Evolutionary conservation across 1,284 basidiomycete species (phyloP), one percentile per base, ranked within the genome.

Genomic region (Dichomitus squalens): DNA sequence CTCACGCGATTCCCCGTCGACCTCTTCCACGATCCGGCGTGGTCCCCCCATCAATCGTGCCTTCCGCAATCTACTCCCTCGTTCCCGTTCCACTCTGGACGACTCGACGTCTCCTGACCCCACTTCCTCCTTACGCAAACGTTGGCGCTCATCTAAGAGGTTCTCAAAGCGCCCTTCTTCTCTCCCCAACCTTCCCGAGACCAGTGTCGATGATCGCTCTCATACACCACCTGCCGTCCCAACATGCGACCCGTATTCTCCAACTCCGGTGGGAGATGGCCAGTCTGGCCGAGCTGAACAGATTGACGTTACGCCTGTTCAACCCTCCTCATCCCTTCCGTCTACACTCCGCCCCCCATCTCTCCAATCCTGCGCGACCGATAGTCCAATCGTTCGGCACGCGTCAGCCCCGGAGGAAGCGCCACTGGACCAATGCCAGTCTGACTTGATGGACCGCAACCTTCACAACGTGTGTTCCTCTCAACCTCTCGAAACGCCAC

Each of bases 91-190:
- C 52, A 34, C 59, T 44, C 41, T 61, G 8, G 64, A 61, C 48
- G 36, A 49, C 18, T 61, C 63, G 11, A 54, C 58, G 23, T 20
- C 47, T 20, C 39, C 50, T 29, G 44, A 55, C 14, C 52, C 55
- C 20, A 46, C 63, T 18, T 52, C 66, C n/a, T 61, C 66, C 14
- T 35, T 63, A 14, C 76, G 68, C 57, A 76, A 73, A 58, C 71
- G 72, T 51, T 79, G 78, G 77, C 68, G 73, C 38, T 72, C 70
- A n/a, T 79, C 78, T 27, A 68, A 69, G 52, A 66, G 73, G 23
- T 67, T 68, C 51, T 72, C 73, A 14, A 73, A 71, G 49, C 56
- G 66, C 5, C 66, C 62, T 1, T 36, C 60, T 3, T 52, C 53
- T 31, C 53, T 49, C 12, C 55, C 57, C 8, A 36, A 59, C 18